A percentile compares a stretch with the other conserved stretches of the same genome.
Evolutionary conservation across 2,329 filamentous ascomycete species (phyloP).

Genomic region (Penicillium janthinellum): DNA sequence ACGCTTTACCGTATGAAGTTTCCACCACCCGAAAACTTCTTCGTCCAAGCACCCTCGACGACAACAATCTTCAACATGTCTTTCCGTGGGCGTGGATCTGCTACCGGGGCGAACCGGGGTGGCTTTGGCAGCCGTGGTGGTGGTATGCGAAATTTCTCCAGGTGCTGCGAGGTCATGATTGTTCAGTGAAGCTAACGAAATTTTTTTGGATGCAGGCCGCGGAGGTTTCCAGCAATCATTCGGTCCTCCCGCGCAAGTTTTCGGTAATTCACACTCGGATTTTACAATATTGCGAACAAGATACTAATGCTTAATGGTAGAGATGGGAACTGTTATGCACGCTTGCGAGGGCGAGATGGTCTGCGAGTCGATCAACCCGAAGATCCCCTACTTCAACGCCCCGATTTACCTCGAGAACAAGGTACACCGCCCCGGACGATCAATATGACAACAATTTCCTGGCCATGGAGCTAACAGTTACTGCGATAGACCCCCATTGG

Average conservation of each 20-base stretch:
- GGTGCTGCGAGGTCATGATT: slow-evolving; percentile 1
- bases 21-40: slow-evolving; percentile 47
- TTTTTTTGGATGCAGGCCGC: slow-evolving; percentile 53
- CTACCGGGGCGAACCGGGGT: slow-evolving; percentile 57
- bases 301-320: slow-evolving; percentile 50
- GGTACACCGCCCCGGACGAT: slow-evolving; percentile 48
- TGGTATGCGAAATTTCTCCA: slow-evolving; percentile 37
- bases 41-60: slow-evolving; percentile 31
- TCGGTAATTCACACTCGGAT: slow-evolving; percentile 48
- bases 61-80: slow-evolving; percentile 56
- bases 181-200: slow-evolving; percentile 34
- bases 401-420: slow-evolving; percentile 99
- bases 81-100: slow-evolving; percentile 60
- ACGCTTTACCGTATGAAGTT: slow-evolving; percentile 49
- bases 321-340: slow-evolving; percentile 94
- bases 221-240: slow-evolving; percentile 64
- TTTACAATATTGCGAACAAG: slow-evolving; percentile 3
- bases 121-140: slow-evolving; percentile 47
- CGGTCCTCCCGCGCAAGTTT: slow-evolving; percentile 63
- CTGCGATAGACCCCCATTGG: slow-evolving; percentile 72
- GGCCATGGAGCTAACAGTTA: slow-evolving; percentile 19
- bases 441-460: no score
- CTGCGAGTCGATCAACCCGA: slow-evolving; percentile 90
- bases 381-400: slow-evolving; percentile 98
- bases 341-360: slow-evolving; percentile 97